Percentiles rank a stretch among this genome's conserved stretches.
Conservation (phyloP, 1,284 basidiomycete species). For the Tausonia pullulans region DNA sequence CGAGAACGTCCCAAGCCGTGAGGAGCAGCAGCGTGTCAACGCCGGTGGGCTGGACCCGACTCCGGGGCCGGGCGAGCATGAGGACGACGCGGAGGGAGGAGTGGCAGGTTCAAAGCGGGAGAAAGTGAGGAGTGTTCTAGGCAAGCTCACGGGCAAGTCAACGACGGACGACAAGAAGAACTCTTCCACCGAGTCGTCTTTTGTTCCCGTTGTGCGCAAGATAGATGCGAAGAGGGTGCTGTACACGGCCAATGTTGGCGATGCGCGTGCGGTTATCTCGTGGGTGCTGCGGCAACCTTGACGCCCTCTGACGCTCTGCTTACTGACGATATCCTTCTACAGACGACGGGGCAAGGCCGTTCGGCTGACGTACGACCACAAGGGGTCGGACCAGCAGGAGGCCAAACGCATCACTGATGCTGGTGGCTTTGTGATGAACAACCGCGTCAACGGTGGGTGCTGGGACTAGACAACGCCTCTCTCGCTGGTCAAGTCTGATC, state of each 20-base stretch:
- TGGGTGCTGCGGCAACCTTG: conserved; percentile 18
- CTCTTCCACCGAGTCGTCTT: not conserved
- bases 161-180: not conserved
- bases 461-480: not conserved
- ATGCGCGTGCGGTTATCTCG: conserved; percentile 38
- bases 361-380: conserved; percentile 95
- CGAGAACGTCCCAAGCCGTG: not conserved
- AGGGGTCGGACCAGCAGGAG: conserved; percentile 93
- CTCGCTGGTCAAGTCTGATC: not conserved
- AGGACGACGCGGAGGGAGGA: conserved; percentile 15
- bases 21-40: too few species aligned
- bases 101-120: conserved; percentile 6
- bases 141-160: conserved; percentile 5
- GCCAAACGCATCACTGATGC: conserved; percentile 95
- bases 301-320: not conserved
- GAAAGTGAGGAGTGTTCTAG: conserved; percentile 11
- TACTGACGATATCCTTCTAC: not conserved
- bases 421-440: conserved; percentile 97
- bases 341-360: conserved; percentile 79
- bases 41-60: too few species aligned
- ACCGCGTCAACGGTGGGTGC: conserved; percentile 70
- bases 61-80: conserved; percentile 1
- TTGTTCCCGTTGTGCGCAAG: not conserved
- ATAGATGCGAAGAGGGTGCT: conserved; percentile 52
- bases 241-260: conserved; percentile 91